phyloP scores from a whole-genome alignment of 2,329 filamentous ascomycete genomes.

The Alternaria sp. region DNA sequence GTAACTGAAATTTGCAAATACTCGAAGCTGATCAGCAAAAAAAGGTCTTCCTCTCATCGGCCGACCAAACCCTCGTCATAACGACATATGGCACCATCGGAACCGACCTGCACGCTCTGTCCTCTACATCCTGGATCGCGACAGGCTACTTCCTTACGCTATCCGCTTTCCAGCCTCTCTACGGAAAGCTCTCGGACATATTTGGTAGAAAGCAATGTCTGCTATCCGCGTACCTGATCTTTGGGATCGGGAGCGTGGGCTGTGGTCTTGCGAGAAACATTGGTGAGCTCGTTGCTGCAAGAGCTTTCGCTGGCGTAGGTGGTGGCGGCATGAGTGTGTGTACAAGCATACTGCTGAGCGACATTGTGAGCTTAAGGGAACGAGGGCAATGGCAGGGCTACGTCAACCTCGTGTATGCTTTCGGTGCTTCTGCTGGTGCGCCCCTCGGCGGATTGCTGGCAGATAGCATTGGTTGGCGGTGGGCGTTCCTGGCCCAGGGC shows the following conservation, averaged over 20 bases:
- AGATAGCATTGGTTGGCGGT: conserved; percentile 78
- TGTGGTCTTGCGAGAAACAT: conserved; percentile 72
- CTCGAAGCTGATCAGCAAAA: not conserved
- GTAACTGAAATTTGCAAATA: not conserved
- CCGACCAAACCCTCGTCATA: conserved; percentile 80
- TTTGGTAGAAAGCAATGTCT: conserved; percentile 73
- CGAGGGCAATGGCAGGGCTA: conserved; percentile 78
- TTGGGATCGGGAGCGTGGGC: conserved; percentile 69
- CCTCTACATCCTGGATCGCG: conserved; percentile 79
- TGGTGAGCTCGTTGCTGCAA: conserved; percentile 69
- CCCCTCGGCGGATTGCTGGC: conserved; percentile 74
- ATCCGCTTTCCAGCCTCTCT: conserved; percentile 78
- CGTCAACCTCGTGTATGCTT: conserved; percentile 75
- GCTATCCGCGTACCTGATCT: conserved; percentile 70
- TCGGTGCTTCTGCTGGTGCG: conserved; percentile 73
- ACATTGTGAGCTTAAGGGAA: conserved; percentile 73
- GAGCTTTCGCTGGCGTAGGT: conserved; percentile 70
- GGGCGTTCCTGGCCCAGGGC: conserved; percentile 76
- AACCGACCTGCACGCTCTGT: conserved; percentile 76
- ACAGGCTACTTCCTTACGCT: conserved; percentile 74
- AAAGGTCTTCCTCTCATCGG: conserved; percentile 75
- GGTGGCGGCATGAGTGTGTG: conserved; percentile 77
- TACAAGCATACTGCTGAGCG: conserved; percentile 73
- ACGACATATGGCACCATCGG: conserved; percentile 82
- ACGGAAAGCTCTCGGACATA: conserved; percentile 74